These are phyloP conservation scores for Clonostachys rosea DNA, from an alignment of 2,329 filamentous ascomycete genomes.

Conservation along the genomic window DNA sequence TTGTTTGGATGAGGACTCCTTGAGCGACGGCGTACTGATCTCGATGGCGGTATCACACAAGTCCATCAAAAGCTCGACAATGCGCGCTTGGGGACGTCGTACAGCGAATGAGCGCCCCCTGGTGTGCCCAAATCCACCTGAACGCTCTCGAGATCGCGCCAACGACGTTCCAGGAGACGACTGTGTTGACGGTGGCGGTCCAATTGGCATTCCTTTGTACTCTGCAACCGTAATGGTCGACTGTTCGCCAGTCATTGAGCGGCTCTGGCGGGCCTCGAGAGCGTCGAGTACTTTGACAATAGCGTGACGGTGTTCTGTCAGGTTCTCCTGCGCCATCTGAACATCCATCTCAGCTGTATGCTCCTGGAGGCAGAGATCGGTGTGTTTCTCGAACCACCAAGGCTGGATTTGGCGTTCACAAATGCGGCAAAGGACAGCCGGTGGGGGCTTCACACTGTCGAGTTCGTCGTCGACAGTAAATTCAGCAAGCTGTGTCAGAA, in stretches of 20 bases:
- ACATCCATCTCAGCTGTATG: constrained; percentile 97
- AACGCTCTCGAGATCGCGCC: constrained; percentile 67
- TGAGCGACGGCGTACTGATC: constrained; percentile 90
- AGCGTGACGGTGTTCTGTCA: constrained; percentile 87
- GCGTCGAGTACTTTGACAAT: constrained; percentile 95
- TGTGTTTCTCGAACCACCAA: constrained; percentile 99
- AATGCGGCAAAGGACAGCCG: constrained; percentile 89
- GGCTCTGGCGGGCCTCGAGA: constrained; percentile 72
- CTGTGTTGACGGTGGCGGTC: constrained; percentile 66
- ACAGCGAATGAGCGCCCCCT: constrained; percentile 87
- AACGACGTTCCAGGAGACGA: constrained; percentile 70
- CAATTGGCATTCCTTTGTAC: constrained; percentile 85
- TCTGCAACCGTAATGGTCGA: constrained; percentile 56
- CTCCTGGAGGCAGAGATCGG: constrained; percentile 91
- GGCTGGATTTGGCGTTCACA: constrained; percentile 96
- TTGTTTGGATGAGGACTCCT: constrained; percentile 61
- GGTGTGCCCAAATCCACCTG: constrained; percentile 72
- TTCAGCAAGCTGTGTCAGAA: constrained; percentile 86
- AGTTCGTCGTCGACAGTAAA: constrained; percentile 70
- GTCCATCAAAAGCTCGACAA: constrained; percentile 91
- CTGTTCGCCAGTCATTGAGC: constrained; percentile 51
- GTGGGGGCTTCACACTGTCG: constrained; percentile 58
- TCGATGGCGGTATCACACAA: constrained; percentile 94
- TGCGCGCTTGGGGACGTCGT: constrained; percentile 81
- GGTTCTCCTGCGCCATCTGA: constrained; percentile 87